phyloP scores from a whole-genome alignment of 768 basidiomycete genomes.

The Tulasnella calospora region DNA sequence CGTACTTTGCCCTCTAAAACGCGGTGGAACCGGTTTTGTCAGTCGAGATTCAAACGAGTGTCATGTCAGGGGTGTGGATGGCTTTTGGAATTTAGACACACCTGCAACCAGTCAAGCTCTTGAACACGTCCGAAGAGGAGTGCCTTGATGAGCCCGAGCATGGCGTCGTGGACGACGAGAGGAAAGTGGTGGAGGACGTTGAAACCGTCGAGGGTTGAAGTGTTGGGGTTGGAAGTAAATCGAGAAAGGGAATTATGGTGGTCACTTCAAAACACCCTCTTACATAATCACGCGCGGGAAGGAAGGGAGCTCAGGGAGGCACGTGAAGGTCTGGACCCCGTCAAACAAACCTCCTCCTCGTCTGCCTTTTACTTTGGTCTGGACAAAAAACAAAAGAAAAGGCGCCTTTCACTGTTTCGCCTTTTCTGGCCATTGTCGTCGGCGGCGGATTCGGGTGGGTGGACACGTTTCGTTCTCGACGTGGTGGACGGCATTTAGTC shows the following conservation, averaged over 20 bases:
- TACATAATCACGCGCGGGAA: neutral
- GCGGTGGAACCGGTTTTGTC: neutral
- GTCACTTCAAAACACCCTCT: neutral
- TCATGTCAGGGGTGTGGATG: neutral
- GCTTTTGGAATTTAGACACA: neutral
- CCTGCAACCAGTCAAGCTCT: conserved; percentile 12
- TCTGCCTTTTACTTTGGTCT: neutral
- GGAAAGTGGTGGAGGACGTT: neutral
- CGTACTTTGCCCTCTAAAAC: conserved; percentile 6
- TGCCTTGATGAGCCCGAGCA: neutral
- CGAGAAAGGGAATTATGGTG: conserved; percentile 14
- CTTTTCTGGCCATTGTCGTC: neutral
- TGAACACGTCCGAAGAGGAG: neutral
- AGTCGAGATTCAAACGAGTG: neutral
- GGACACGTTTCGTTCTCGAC: neutral
- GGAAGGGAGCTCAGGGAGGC: neutral
- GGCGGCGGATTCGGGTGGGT: neutral
- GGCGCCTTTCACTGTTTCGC: neutral
- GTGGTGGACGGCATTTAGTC: neutral
- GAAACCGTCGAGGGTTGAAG: neutral
- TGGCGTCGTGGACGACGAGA: conserved; percentile 2
- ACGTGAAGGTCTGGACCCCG: conserved; percentile 12
- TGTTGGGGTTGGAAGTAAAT: conserved; percentile 2
- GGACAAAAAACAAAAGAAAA: neutral
- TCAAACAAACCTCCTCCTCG: neutral